Conservation (phyloP, 768 basidiomycete species). For the Boletus sp. region DNA sequence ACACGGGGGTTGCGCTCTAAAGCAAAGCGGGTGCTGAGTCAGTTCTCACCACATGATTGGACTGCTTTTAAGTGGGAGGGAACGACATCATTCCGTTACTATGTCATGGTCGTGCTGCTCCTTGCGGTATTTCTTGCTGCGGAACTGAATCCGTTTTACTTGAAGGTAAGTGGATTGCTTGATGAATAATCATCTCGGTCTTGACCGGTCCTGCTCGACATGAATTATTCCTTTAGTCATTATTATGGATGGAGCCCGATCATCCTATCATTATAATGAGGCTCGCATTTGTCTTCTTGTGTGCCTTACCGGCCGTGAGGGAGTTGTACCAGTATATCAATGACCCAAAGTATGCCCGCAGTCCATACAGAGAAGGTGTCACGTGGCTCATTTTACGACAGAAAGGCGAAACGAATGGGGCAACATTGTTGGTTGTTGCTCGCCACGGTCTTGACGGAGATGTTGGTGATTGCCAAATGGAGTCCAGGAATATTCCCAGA, state of each 20-base stretch:
- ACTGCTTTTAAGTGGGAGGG: constrained; percentile 87
- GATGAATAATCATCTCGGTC: constrained; percentile 2
- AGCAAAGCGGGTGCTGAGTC: constrained; percentile 74
- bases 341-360: constrained; percentile 62
- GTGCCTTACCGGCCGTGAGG: constrained; percentile 82
- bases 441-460: constrained; percentile 81
- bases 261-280: constrained; percentile 78
- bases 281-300: constrained; percentile 76
- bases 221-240: constrained; percentile 38
- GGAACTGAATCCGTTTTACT: constrained; percentile 85
- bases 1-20: constrained; percentile 76
- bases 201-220: constrained; percentile 24
- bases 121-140: constrained; percentile 80
- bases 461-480: constrained; percentile 83
- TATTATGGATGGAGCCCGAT: constrained; percentile 89
- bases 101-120: constrained; percentile 69
- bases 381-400: constrained; percentile 29
- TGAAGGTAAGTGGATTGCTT: constrained; percentile 55
- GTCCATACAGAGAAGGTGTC: background rate
- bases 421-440: constrained; percentile 86
- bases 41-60: constrained; percentile 86
- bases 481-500: constrained; percentile 65
- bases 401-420: constrained; percentile 84
- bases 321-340: constrained; percentile 84
- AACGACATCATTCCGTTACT: constrained; percentile 73